Evolutionary conservation across 1,284 basidiomycete genomes (phyloP).

Genomic region (Cryptococcus sp.): DNA sequence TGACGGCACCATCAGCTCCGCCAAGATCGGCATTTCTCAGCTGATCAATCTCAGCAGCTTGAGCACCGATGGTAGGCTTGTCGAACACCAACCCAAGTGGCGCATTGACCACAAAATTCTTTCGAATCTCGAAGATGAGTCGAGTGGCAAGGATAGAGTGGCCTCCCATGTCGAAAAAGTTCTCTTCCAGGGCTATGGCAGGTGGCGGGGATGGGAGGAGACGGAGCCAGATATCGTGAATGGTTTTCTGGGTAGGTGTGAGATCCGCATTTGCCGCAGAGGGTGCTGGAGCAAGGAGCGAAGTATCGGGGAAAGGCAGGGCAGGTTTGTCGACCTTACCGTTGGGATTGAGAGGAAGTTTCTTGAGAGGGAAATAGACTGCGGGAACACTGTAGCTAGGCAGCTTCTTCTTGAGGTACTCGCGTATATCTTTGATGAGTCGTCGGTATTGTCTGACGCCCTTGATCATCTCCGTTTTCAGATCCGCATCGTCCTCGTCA

Average conservation of each 20-base stretch:
- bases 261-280: conserved; percentile 49
- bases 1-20: conserved; percentile 42
- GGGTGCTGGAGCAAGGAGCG: conserved; percentile 61
- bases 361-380: conserved; percentile 89
- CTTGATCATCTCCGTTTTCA: conserved; percentile 60
- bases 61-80: conserved; percentile 79
- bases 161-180: conserved; percentile 97
- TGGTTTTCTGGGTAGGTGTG: conserved; percentile 74
- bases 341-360: conserved; percentile 98
- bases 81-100: conserved; percentile 94
- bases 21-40: conserved; percentile 74
- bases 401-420: conserved; percentile 95
- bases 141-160: conserved; percentile 98
- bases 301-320: conserved; percentile 97
- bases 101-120: conserved; percentile 85
- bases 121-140: conserved; percentile 95
- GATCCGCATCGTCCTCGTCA: conserved; percentile 58
- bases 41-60: conserved; percentile 76
- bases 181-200: conserved; percentile 84
- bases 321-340: conserved; percentile 99
- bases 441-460: conserved; percentile 80
- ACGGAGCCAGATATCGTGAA: conserved; percentile 78
- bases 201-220: conserved; percentile 80
- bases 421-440: conserved; percentile 90
- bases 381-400: conserved; percentile 91